Evolutionary conservation across 139 green algal species (phyloP), one percentile per base, ranked within the genome.

Genomic region (Astrephomene gubernaculifera): DNA sequence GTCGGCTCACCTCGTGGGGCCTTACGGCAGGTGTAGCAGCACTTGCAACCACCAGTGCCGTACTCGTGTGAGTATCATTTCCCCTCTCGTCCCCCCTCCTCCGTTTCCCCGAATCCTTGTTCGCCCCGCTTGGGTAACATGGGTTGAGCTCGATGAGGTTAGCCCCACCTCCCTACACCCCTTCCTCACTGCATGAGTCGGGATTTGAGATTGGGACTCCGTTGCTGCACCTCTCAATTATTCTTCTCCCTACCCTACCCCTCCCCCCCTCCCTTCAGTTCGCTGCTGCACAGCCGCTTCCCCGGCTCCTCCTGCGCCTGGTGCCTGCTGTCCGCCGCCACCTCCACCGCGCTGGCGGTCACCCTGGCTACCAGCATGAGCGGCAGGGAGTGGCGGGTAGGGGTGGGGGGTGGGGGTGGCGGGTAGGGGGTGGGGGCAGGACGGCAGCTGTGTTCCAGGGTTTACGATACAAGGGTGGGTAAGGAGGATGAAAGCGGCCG

Each of bases 281-380:
- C 90, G 65, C 79, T 98, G 5, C 85, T 97, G 44, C 54, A 87
- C 41, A 95, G 90, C 8, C 68, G 89, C 39, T 95, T 99, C 60
- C 65, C 64, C 24, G 95, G 92, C 17, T 87, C 94, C 25, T 43
- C 57, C 35, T 97, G 92, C 83, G 80, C 87, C 33, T 96, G 91
- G 91, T 98, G 94, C 90, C 87, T 94, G 33, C 65, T 75, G 7
- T 97, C 94, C 0, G 95, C 95, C 0, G 81, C 35, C 25, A 89
- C 98, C 31, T 95, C 90, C 31, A 81, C 86, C 25, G 45, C 71
- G 7, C 90, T 96, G 36, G 74, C 89, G 0, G 79, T 85, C 2
- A 85, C 79, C 3, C 64, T 76, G 31, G 54, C 52, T 22, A 85
- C 53, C 65, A 41, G 25, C 27, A 22, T 72, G 31, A 41, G 25